Evolutionary conservation across 2,329 filamentous ascomycete species (phyloP), one percentile per base, ranked within the genome.

Genomic region (Venturia oleaginea): DNA sequence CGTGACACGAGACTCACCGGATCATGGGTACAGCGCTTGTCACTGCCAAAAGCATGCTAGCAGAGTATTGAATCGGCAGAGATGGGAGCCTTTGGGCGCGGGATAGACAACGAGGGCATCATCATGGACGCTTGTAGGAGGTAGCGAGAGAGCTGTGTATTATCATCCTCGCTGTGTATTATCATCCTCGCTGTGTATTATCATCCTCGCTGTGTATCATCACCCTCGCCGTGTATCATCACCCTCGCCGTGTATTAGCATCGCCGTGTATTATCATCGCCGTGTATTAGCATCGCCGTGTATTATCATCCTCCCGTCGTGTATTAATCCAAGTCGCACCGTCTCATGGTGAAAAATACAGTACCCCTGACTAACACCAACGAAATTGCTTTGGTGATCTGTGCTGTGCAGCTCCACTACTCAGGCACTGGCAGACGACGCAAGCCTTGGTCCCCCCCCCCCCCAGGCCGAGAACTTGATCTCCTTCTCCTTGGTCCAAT

Each of bases 1-100:
- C 48, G 48, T 54, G 51, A 57, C 51, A 57, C 51, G 51, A 57
- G 51, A n/a, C 51, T 34, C 51, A 57, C 15, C 51, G 30, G 30
- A 30, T 54, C 48, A 19, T 34, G 30, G 46, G 24, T 57, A 15
- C 6, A 57, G 30, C 51, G 51, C 51, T n/a, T 57, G 51, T 57
- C 51, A 57, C 51, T 57, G 19, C 51, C 51, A 10, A 57, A 57
- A 57, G 30, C 22, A 34, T 17, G 7, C 51, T 57, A 57, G 51
- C 51, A 34, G 51, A 57, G 27, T 57, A 34, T 34, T n/a, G 51
- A 57, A n/a, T 34, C 51, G 27, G 51, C 51, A n/a, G 13, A 55
- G 5, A 13, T 27, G 51, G 43, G 8, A 19, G 11, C 51, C 51
- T 17, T 57, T 34, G 15, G 51, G 15, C 19, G 27, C 51, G 51